Evolutionary conservation across 805 yeast species (phyloP).

Genomic region (Zygosaccharomyces siamensis): DNA sequence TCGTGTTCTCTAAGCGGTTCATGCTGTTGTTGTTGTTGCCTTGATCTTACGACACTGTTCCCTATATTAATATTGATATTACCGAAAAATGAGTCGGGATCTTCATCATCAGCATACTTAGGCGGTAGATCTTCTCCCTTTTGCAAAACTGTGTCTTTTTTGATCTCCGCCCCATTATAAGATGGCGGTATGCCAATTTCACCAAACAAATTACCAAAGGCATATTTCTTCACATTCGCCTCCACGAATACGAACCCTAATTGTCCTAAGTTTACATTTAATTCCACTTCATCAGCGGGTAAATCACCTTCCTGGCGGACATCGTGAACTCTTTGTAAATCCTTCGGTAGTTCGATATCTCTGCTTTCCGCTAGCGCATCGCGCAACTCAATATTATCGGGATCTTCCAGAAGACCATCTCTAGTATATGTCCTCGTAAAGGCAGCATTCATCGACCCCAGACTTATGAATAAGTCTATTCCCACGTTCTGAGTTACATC

Average conservation of each 20-base stretch:
- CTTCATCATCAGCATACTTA: constrained; percentile 51
- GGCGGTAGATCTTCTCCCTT: constrained; percentile 75
- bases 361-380: constrained; percentile 23
- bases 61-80: constrained; percentile 14
- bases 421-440: constrained; percentile 35
- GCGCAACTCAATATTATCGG: constrained; percentile 32
- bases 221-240: constrained; percentile 82
- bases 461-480: constrained; percentile 37
- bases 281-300: constrained; percentile 30
- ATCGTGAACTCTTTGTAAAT: constrained; percentile 25
- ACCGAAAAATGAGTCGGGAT: constrained; percentile 42
- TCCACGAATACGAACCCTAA: constrained; percentile 75
- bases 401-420: constrained; percentile 35
- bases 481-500: constrained; percentile 75
- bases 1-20: neutral
- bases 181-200: constrained; percentile 45
- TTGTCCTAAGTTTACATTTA: constrained; percentile 73
- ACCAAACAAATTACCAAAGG: constrained; percentile 49
- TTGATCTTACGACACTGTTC: constrained; percentile 3
- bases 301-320: constrained; percentile 16
- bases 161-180: constrained; percentile 38
- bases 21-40: neutral
- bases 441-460: constrained; percentile 39
- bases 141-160: constrained; percentile 53
- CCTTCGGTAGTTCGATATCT: constrained; percentile 22